These are phyloP conservation scores for Fusarium sp. DNA, from an alignment of 2,329 filamentous ascomycete genomes.

Conservation along the genomic window DNA sequence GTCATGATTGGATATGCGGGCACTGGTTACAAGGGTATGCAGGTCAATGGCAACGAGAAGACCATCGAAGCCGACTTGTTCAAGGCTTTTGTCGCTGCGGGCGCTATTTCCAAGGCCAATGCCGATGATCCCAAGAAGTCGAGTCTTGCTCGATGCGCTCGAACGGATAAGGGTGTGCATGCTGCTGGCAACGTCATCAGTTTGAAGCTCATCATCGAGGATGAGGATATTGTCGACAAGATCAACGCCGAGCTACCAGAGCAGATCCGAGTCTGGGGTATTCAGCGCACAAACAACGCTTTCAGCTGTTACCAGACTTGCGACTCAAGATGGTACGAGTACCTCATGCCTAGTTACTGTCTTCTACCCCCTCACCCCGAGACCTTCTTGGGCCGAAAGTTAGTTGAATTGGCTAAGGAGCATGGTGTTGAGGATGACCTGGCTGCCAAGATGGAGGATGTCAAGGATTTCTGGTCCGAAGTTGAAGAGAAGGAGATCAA, in stretches of 20 bases:
- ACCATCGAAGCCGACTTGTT: slow-evolving; percentile 98
- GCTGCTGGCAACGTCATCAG: slow-evolving; percentile 96
- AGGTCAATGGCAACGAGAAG: slow-evolving; percentile 84
- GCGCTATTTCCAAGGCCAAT: slow-evolving; percentile 96
- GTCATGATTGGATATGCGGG: slow-evolving; percentile 96
- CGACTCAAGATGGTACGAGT: slow-evolving; percentile 97
- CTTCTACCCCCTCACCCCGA: slow-evolving; percentile 92
- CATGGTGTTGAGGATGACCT: slow-evolving; percentile 77
- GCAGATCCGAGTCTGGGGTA: slow-evolving; percentile 96
- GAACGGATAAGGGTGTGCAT: slow-evolving; percentile 97
- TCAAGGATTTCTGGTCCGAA: slow-evolving; percentile 82
- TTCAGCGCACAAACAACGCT: slow-evolving; percentile 86
- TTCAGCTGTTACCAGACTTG: slow-evolving; percentile 97
- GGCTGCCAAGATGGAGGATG: slow-evolving; percentile 77
- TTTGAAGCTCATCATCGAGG: slow-evolving; percentile 94
- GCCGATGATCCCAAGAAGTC: slow-evolving; percentile 97
- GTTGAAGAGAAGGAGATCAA: slow-evolving; percentile 85
- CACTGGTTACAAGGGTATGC: slow-evolving; percentile 97
- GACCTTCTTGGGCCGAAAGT: slow-evolving; percentile 84
- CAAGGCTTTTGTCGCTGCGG: slow-evolving; percentile 87
- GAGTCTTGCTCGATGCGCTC: slow-evolving; percentile 89
- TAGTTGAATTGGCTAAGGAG: slow-evolving; percentile 82
- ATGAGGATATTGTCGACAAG: slow-evolving; percentile 85
- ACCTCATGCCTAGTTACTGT: slow-evolving; percentile 92
- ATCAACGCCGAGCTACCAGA: slow-evolving; percentile 87